Conservation (phyloP, 2,329 filamentous ascomycete species). For the Pseudomassariella vexata region DNA sequence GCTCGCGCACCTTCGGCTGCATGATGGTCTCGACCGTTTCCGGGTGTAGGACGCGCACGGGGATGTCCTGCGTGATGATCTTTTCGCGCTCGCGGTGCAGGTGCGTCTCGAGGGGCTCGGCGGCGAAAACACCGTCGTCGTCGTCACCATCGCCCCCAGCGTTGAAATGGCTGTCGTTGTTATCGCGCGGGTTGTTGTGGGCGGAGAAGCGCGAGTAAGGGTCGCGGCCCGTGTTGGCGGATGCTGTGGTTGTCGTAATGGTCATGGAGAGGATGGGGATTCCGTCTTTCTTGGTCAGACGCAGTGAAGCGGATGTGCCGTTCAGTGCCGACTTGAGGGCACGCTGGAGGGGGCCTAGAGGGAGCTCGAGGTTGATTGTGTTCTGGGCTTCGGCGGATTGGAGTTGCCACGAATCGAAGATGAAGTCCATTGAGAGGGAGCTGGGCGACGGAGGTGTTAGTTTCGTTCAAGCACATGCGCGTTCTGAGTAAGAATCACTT, state of each 20-base stretch:
- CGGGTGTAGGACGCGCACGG: constrained; percentile 82
- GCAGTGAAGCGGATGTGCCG: constrained; percentile 74
- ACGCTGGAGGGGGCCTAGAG: constrained; percentile 78
- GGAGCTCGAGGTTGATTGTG: constrained; percentile 93
- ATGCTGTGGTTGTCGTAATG: constrained; percentile 69
- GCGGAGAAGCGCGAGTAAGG: constrained; percentile 23
- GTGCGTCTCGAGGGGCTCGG: constrained; percentile 49
- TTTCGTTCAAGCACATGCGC: too few species aligned
- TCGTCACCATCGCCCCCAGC: constrained; percentile 32
- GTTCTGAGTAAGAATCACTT: constrained; percentile 35
- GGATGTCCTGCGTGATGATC: constrained; percentile 90
- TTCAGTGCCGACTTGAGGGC: constrained; percentile 86
- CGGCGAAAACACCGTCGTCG: constrained; percentile 40
- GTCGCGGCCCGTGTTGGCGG: constrained; percentile 37
- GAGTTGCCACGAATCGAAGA: constrained; percentile 81
- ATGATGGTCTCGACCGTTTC: constrained; percentile 86
- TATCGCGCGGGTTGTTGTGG: constrained; percentile 8
- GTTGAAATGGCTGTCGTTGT: constrained; percentile 5
- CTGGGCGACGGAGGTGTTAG: constrained; percentile 31
- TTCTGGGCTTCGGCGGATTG: constrained; percentile 78
- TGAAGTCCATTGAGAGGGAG: constrained; percentile 65
- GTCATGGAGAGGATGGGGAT: constrained; percentile 84
- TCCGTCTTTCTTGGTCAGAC: constrained; percentile 88
- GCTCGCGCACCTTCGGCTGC: constrained; percentile 84
- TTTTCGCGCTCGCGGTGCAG: constrained; percentile 74